Conservation (phyloP, 805 yeast genomes). For the Wickerhamomyces sydowiorum region DNA sequence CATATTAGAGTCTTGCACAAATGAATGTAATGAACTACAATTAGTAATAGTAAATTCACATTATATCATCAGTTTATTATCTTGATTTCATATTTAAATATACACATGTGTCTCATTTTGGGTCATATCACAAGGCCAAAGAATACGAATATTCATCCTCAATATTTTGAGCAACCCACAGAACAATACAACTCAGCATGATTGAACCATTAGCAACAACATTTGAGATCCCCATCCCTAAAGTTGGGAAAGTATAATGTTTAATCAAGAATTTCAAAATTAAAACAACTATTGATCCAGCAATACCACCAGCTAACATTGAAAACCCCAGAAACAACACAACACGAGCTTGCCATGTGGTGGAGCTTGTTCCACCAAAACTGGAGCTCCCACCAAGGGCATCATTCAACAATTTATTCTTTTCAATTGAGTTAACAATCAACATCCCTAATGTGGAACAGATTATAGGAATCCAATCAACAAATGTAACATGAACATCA, state of each 20-base stretch:
- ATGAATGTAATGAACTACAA: too few species aligned
- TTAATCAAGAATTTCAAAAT: constrained; percentile 79
- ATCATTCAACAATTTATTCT: constrained; percentile 32
- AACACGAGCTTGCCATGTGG: constrained; percentile 92
- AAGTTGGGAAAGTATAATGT: constrained; percentile 76
- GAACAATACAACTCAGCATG: constrained; percentile 80
- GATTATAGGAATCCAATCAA: constrained; percentile 93
- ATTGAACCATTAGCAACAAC: constrained; percentile 73
- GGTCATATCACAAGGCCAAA: constrained; percentile 65
- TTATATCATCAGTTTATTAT: too few species aligned
- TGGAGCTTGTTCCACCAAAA: constrained; percentile 35
- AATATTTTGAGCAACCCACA: constrained; percentile 93
- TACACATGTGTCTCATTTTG: too few species aligned
- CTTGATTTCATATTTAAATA: too few species aligned
- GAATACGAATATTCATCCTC: constrained; percentile 96
- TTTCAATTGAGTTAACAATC: constrained; percentile 47
- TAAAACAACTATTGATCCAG: constrained; percentile 86
- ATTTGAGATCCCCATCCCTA: constrained; percentile 91
- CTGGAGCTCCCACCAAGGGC: constrained; percentile 26
- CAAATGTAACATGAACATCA: constrained; percentile 78
- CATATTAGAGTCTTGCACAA: too few species aligned
- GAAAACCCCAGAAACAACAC: constrained; percentile 90
- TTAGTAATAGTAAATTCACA: too few species aligned
- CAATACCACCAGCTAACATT: constrained; percentile 86
- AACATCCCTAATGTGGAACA: constrained; percentile 89